Evolutionary conservation across 1,139 yeast species (phyloP).

Genomic region (Blastobotrys arbuscula): DNA sequence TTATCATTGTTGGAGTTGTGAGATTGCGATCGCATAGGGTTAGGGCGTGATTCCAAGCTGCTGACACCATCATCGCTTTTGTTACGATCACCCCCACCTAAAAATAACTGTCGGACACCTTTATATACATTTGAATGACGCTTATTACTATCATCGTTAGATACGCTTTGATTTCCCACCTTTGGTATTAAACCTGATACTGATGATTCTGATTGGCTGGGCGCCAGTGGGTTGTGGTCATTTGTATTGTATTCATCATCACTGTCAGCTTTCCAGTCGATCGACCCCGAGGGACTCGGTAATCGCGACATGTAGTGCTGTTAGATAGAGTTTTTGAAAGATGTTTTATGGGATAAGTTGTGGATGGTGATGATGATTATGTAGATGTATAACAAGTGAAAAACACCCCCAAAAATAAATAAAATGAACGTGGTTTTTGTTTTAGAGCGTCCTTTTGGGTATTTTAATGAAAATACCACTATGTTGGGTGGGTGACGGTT

Average conservation of each 20-base stretch:
- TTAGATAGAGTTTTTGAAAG: background rate
- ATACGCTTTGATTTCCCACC: background rate
- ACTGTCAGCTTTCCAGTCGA: background rate
- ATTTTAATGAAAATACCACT: too few species aligned
- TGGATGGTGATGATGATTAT: too few species aligned
- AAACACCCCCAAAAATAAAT: too few species aligned
- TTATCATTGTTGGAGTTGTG: background rate
- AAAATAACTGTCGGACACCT: constrained; percentile 13
- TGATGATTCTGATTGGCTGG: constrained; percentile 6
- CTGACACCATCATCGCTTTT: background rate
- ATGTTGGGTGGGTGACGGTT: too few species aligned
- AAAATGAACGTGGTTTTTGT: too few species aligned
- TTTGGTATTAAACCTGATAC: constrained; percentile 5
- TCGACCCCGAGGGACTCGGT: constrained; percentile 7
- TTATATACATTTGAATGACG: constrained; percentile 13
- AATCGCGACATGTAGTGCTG: constrained; percentile 5
- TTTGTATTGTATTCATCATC: constrained; percentile 5
- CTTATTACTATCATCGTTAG: background rate
- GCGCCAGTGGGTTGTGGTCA: background rate
- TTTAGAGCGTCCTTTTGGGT: too few species aligned
- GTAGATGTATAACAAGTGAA: too few species aligned
- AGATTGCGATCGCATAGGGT: background rate
- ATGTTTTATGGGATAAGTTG: too few species aligned
- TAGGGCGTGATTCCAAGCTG: background rate
- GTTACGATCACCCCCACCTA: constrained; percentile 5